Evolutionary conservation across 1,284 basidiomycete species (phyloP).

Genomic region (Leccinum solheimii): DNA sequence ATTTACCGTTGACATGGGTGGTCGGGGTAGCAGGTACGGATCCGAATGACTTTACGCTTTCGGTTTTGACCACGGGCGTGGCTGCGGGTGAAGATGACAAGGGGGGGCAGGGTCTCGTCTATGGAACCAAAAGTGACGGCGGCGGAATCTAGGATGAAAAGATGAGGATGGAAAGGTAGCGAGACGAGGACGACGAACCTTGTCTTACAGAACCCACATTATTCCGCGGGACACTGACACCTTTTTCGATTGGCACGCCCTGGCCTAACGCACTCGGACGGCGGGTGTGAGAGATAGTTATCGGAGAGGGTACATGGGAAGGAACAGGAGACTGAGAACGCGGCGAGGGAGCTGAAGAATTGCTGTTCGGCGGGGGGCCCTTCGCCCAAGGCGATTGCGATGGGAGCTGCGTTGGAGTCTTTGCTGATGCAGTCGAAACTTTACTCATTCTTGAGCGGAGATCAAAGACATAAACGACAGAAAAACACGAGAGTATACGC

Average conservation of each 20-base stretch:
- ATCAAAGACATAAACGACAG: neutral
- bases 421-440: constrained; percentile 70
- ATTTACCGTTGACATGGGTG: too few relatives aligned
- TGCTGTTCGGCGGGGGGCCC: constrained; percentile 66
- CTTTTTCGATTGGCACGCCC: constrained; percentile 72
- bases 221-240: constrained; percentile 60
- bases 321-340: constrained; percentile 76
- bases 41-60: constrained; percentile 79
- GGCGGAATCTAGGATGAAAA: constrained; percentile 48
- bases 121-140: constrained; percentile 84
- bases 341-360: constrained; percentile 54
- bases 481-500: constrained; percentile 15
- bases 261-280: constrained; percentile 70
- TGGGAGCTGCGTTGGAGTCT: constrained; percentile 68
- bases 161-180: neutral
- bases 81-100: constrained; percentile 70
- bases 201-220: constrained; percentile 62
- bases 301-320: constrained; percentile 44
- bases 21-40: constrained; percentile 49
- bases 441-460: constrained; percentile 76
- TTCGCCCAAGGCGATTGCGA: constrained; percentile 80
- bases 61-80: constrained; percentile 62
- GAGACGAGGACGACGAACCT: constrained; percentile 42
- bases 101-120: constrained; percentile 64
- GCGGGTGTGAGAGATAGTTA: constrained; percentile 63